These are phyloP conservation scores for Fusarium decemcellulare DNA, from an alignment of 2,329 filamentous ascomycete species.

Conservation along the genomic window DNA sequence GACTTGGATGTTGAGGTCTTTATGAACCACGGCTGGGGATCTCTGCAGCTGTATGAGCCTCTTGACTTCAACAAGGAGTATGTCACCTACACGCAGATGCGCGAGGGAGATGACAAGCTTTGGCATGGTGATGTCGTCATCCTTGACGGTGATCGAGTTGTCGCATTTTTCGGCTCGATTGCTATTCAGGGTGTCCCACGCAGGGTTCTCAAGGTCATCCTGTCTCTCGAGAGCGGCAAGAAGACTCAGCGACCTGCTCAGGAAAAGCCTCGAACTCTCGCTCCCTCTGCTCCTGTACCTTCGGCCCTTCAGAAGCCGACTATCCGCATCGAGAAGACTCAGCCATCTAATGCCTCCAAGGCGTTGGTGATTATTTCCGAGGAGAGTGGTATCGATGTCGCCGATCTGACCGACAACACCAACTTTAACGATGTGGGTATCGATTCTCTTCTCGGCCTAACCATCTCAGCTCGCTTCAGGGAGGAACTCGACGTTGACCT, in stretches of 20 bases:
- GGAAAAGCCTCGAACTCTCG: neutral
- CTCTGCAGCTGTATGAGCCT: conserved; percentile 34
- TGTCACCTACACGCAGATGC: conserved; percentile 39
- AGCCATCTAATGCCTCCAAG: conserved; percentile 8
- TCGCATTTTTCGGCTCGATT: conserved; percentile 50
- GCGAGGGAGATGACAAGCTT: conserved; percentile 29
- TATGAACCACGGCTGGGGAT: conserved; percentile 43
- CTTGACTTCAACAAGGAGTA: conserved; percentile 41
- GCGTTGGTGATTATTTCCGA: conserved; percentile 35
- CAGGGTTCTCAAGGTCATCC: conserved; percentile 38
- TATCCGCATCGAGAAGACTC: neutral
- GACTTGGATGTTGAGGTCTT: conserved; percentile 38
- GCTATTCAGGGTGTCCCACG: conserved; percentile 50
- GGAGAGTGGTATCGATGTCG: conserved; percentile 35
- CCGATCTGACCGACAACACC: conserved; percentile 69
- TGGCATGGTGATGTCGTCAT: conserved; percentile 65
- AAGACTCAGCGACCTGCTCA: conserved; percentile 27
- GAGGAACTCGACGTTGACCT: conserved; percentile 71
- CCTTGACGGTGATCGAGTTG: conserved; percentile 66
- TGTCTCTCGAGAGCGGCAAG: conserved; percentile 33
- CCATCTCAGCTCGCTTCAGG: conserved; percentile 68
- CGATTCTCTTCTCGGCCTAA: conserved; percentile 73
- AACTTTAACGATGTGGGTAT: conserved; percentile 71
- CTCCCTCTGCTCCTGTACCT: accelerated
- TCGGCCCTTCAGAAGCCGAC: accelerated